A percentile compares a stretch with the other conserved stretches of the same genome.
Evolutionary conservation across 768 basidiomycete genomes (phyloP).

Genomic region (Boletus sp.): DNA sequence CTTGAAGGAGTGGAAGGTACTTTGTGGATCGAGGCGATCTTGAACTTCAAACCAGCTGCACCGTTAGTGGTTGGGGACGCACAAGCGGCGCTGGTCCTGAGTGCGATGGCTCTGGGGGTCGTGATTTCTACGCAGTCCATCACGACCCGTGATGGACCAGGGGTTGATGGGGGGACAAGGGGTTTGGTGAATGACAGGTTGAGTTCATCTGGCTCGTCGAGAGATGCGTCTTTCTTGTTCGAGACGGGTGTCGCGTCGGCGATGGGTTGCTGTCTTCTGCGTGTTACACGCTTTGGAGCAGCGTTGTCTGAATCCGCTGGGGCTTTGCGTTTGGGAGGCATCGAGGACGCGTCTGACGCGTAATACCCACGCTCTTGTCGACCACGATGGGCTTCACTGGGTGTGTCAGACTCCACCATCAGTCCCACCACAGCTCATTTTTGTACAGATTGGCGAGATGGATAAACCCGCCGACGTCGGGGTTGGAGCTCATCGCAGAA

Average conservation of each 20-base stretch:
- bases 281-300: constrained; percentile 34
- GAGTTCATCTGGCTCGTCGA: constrained; percentile 29
- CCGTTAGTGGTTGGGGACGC: constrained; percentile 13
- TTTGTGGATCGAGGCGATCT: neutral
- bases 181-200: constrained; percentile 17
- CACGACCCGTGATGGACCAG: constrained; percentile 23
- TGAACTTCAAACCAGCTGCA: neutral
- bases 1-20: constrained; percentile 23
- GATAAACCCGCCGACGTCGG: constrained; percentile 76
- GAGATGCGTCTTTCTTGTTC: neutral
- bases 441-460: constrained; percentile 65
- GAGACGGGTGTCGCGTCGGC: constrained; percentile 1
- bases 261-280: constrained; percentile 14
- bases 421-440: neutral
- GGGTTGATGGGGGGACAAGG: constrained; percentile 19
- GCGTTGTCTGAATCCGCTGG: constrained; percentile 19
- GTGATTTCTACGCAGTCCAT: constrained; percentile 32
- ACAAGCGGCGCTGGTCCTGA: neutral
- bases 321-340: constrained; percentile 44
- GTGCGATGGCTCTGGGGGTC: constrained; percentile 20
- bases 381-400: constrained; percentile 59
- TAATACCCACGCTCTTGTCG: constrained; percentile 12
- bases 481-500: constrained; percentile 62
- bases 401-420: constrained; percentile 28
- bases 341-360: constrained; percentile 29